Evolutionary conservation across 2,329 filamentous ascomycete species (phyloP).

Genomic region (Microdochium trichocladiopsis): DNA sequence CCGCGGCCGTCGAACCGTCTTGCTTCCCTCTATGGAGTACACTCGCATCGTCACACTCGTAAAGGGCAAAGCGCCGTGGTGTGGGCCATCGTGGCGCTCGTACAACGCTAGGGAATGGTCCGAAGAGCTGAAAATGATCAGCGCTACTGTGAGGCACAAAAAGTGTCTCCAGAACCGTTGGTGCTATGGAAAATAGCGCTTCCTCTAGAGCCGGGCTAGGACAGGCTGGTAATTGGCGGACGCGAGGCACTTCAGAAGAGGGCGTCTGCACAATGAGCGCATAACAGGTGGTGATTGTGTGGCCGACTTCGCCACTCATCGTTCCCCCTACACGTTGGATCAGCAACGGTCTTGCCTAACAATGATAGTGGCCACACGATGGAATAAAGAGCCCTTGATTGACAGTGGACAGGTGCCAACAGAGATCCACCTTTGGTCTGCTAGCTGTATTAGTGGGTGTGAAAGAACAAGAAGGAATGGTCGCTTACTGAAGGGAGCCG

Average conservation of each 20-base stretch:
- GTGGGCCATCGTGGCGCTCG: too few species aligned
- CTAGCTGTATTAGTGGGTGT: too few species aligned
- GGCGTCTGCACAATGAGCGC: not conserved
- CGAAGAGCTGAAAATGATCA: too few species aligned
- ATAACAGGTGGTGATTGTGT: not conserved
- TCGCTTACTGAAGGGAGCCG: too few species aligned
- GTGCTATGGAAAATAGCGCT: not conserved
- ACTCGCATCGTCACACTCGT: not conserved
- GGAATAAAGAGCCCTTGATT: not conserved
- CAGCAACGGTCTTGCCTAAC: not conserved
- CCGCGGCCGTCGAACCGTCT: not conserved
- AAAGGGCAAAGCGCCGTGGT: not conserved
- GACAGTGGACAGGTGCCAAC: not conserved
- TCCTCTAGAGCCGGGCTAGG: not conserved
- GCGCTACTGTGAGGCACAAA: not conserved
- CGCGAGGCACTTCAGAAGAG: not conserved
- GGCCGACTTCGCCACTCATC: not conserved
- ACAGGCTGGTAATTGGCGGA: not conserved
- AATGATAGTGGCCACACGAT: not conserved
- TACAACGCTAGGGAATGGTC: too few species aligned
- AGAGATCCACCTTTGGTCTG: not conserved
- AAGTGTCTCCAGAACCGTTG: not conserved
- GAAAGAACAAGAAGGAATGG: too few species aligned
- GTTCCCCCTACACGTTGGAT: not conserved
- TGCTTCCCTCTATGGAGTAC: not conserved